These are phyloP conservation scores for Jatropha curcas DNA, from an alignment of 345 rosid species.

Conservation along the genomic window DNA sequence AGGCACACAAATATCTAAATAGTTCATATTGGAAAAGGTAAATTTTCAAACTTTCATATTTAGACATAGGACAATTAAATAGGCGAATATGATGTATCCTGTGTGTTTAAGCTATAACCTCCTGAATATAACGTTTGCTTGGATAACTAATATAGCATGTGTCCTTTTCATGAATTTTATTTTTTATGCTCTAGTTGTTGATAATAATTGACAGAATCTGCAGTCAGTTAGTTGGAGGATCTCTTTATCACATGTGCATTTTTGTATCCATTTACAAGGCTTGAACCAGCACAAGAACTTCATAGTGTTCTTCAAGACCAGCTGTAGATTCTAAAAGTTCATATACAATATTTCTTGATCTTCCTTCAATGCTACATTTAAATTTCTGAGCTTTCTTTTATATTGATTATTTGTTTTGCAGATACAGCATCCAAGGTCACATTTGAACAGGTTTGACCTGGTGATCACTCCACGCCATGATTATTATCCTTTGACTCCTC, in stretches of 20 bases:
- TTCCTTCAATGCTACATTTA: not conserved
- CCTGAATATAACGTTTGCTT: not conserved
- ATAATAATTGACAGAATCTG: not conserved
- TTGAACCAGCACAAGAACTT: not conserved
- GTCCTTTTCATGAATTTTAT: not conserved
- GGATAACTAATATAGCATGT: not conserved
- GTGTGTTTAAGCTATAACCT: not conserved
- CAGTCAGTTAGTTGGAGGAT: not conserved
- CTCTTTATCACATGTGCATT: not conserved
- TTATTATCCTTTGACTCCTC: slow-evolving; percentile 79
- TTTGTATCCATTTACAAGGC: not conserved
- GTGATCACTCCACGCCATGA: slow-evolving; percentile 92
- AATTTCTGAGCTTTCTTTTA: not conserved
- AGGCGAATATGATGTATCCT: not conserved
- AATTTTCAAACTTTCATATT: not conserved
- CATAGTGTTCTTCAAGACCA: not conserved
- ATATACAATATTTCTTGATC: not conserved
- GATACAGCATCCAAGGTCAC: slow-evolving; percentile 96
- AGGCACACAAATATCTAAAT: not conserved
- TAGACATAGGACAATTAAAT: not conserved
- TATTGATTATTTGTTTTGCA: slow-evolving; percentile 35
- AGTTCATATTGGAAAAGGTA: not conserved
- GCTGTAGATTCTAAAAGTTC: not conserved
- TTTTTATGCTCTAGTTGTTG: not conserved
- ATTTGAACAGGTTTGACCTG: slow-evolving; percentile 84